Base-by-base conservation (phyloP, 805 yeast species). In the Suhomyces kilbournensis region DNA sequence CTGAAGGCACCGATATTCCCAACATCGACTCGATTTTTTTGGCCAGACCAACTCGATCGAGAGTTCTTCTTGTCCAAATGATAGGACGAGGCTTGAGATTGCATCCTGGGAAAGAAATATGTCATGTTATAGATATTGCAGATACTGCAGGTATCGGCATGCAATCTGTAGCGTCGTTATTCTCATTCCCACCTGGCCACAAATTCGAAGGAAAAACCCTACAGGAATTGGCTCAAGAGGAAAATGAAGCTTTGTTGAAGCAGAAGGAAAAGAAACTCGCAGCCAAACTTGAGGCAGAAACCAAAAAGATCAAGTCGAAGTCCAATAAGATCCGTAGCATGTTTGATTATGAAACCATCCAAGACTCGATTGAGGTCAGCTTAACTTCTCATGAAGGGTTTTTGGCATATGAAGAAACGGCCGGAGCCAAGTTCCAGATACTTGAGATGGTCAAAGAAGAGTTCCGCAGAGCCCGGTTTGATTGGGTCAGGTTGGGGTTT, bases 1-100 rank as follows among this genome's bases (percentile, higher is more conserved):
- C 97, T 0, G 98, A 92, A 66, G 98, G 98, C 0, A 90, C 97
- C 0, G 97, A 92, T 69, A 84, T 93, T 17, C 97, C 97, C 2
- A 84, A 84, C 55, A 86, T 91, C 52, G 97, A 92, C 62, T 84
- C 90, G 28, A 72, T 92, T 10, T 74, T 92, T 26, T 67, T 92
- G 30, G 88, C 89, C 3, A 71, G 97, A 32, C 97, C 97, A 1
- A 88, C 97, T 0, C 78, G 77, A 53, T 91, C 97, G 0, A 70
- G 83, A 30, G 82, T 87, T 0, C 69, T 92, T 43, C 68, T 90
- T 35, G 77, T 84, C 15, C 98, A 92, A 64, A 92, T 92, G 97
- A 78, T 92, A 17, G 98, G 98, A 0, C 75, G 98, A 51, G 98
- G 97, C 0, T 69, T 92, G 40, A 70, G 98, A 35, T 58, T 81